Evolutionary conservation across 2,329 filamentous ascomycete genomes (phyloP), one percentile per base, ranked within the genome.

Genomic region (Didymella exigua): DNA sequence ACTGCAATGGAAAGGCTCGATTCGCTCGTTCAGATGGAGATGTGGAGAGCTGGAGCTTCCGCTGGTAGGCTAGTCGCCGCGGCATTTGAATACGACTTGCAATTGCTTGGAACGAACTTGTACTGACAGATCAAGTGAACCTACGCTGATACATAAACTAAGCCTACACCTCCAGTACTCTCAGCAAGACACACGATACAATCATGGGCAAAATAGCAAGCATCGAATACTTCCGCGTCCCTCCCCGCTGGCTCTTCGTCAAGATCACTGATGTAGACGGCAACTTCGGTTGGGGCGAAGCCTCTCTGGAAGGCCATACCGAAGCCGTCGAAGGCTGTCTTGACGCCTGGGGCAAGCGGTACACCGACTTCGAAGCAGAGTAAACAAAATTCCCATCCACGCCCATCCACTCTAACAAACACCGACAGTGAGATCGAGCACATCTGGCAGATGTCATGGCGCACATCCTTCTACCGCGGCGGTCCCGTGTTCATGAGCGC

Each of bases 401-500:
- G 5, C 26, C 5, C 26, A 10, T 4, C 11, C 29, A 9, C 27
- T 29, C 47, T 58, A 34, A 61, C 36, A 30, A 14, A 9, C n/a
- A n/a, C 11, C 33, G 41, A 27, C 21, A 89, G 87, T 68, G 85
- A 91, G 43, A 92, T 93, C 60, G 89, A 93, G 69, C 86, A 91
- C 59, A 88, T 93, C 54, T 93, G 90, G 90, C 89, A 91, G 70
- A 81, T 83, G 60, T 84, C 84, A 23, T 92, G 86, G 83, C 82
- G 89, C 36, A 69, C 69, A 36, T 84, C 85, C 0, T 93, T 93
- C 73, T 93, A 93, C 72, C 81, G 90, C 24, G 89, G 89, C 2
- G 90, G 89, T 0, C 88, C 89, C 0, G 89, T 93, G 9, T 87
- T 93, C 61, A 92, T 93, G 89, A 89, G 86, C 61, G 90, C 89